Conservation (phyloP, 2,329 filamentous ascomycete species). For the Colletotrichum simmondsii region DNA sequence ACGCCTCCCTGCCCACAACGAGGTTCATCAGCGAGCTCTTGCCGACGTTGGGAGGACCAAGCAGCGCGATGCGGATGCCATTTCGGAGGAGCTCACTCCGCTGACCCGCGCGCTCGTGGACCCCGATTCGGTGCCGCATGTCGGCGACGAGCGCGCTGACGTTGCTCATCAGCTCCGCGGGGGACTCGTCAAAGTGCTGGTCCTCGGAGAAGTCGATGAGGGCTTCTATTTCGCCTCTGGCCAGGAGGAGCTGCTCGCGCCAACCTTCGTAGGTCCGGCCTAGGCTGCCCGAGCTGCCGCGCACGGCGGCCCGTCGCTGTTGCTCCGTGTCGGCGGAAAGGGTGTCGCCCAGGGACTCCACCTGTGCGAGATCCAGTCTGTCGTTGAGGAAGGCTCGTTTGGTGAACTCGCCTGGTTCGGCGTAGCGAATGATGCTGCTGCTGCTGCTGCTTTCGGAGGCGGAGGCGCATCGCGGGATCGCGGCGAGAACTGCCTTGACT, state of each 20-base stretch:
- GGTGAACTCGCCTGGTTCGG: conserved; percentile 96
- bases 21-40: conserved; percentile 95
- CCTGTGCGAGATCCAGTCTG: conserved; percentile 87
- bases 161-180: conserved; percentile 74
- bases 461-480: conserved; percentile 69
- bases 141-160: conserved; percentile 72
- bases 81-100: conserved; percentile 85
- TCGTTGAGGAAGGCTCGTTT: conserved; percentile 89
- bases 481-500: conserved; percentile 84
- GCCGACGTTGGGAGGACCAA: conserved; percentile 93
- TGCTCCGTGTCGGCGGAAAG: conserved; percentile 86
- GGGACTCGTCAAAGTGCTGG: conserved; percentile 94
- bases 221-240: conserved; percentile 91
- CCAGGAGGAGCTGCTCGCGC: conserved; percentile 80
- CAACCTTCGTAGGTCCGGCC: conserved; percentile 84
- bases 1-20: conserved; percentile 90
- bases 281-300: conserved; percentile 77
- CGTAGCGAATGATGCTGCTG: conserved; percentile 74
- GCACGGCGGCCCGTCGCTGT: conserved; percentile 87
- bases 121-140: conserved; percentile 71
- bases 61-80: conserved; percentile 86
- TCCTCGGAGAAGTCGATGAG: conserved; percentile 98
- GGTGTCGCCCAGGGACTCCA: conserved; percentile 72
- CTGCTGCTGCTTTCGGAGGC: not conserved
- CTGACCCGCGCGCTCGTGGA: conserved; percentile 81